Conservation (phyloP, 257 asterid species). For the Solanum bulbocastanum region DNA sequence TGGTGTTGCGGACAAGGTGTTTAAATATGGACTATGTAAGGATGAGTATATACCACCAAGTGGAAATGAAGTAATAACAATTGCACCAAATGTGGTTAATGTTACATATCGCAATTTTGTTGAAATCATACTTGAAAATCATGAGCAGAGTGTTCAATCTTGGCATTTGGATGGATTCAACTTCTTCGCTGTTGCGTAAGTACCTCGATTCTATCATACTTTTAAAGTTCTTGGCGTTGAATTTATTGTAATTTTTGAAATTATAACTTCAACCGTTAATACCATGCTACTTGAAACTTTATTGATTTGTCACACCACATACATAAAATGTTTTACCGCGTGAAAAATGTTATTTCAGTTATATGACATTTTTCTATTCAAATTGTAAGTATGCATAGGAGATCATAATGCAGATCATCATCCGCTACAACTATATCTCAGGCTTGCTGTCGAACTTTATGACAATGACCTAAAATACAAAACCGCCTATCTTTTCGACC, state of each 20-base stretch:
- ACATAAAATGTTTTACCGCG: too few relatives aligned
- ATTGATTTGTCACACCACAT: too few relatives aligned
- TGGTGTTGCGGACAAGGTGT: background rate
- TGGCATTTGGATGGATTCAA: background rate
- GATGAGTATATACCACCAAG: background rate
- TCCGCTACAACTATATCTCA: background rate
- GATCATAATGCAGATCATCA: background rate
- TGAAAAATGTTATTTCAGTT: background rate
- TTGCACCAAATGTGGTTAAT: background rate
- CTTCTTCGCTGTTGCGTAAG: background rate
- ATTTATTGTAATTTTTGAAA: background rate
- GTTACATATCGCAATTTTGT: background rate
- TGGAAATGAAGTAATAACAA: background rate
- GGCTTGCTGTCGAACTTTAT: background rate
- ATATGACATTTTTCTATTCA: background rate
- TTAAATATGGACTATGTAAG: background rate
- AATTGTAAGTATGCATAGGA: background rate
- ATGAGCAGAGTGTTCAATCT: background rate
- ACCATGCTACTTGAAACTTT: too few relatives aligned
- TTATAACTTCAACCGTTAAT: background rate
- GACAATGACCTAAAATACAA: background rate
- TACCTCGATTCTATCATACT: background rate
- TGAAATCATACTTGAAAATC: constrained; percentile 1
- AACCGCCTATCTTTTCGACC: background rate
- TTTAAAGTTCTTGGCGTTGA: background rate